Base-by-base conservation (phyloP, 2,329 filamentous ascomycete species). In the Aureobasidium musti region DNA sequence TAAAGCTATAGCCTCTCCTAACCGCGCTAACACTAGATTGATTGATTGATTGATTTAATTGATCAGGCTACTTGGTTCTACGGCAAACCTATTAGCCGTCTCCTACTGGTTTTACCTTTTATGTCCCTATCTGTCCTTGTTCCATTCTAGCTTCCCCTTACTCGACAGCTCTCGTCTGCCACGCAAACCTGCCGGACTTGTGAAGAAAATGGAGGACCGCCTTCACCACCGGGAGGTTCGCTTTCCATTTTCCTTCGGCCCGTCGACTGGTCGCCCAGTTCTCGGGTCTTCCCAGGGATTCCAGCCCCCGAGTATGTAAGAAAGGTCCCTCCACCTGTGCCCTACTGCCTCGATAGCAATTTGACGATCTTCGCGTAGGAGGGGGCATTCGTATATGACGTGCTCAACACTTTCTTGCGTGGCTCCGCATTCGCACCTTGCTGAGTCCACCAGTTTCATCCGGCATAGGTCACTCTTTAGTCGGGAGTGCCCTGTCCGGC, bases 81-180 rank as follows among this genome's bases (percentile, higher is more conserved):
- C 39, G 23, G 56, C 37, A 21, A 59, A 43, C 56, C 39, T 45
- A 59, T 59, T 5, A 59, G 56, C 56, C 39, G 26, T 30, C 56
- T 45, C 39, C 56, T 59, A 59, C 26, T 45, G n/a, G 56, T 59
- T 45, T 39, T 59, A 19, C 23, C 39, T 59, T n/a, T n/a, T 8
- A 1, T 33, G 13, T 43, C 39, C 56, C 21, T 59, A 33, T 59
- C 23, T 59, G 14, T 23, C 56, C 37, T 59, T 43, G 21, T 59
- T 59, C 56, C 23, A 59, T 59, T 59, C 56, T 59, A 59, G 56
- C 56, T 45, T 59, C 37, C 56, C 56, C 6, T 59, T 59, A 59
- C 23, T 59, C 23, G 23, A 14, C 13, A 13, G 37, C 23, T 14
- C 39, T 59, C n/a, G 39, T 37, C 26, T 59, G 13, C 37, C 7